These are phyloP conservation scores for Paraphoma chrysanthemicola DNA, from an alignment of 2,329 filamentous ascomycete genomes.

Conservation along the genomic window DNA sequence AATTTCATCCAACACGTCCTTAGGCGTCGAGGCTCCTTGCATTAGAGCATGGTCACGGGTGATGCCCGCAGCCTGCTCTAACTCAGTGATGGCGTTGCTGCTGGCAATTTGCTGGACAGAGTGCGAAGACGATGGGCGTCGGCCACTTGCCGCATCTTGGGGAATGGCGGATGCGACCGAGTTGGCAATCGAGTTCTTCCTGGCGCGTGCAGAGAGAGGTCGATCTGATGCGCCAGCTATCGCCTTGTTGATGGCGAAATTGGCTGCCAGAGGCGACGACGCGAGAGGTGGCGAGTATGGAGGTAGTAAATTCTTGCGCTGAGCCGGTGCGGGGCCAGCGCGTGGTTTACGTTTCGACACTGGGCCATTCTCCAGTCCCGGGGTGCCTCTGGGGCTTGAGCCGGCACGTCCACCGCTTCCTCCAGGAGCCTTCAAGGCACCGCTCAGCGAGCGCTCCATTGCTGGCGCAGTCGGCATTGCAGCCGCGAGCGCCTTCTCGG, in stretches of 20 bases:
- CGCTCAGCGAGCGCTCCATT: constrained; percentile 74
- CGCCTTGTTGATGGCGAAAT: constrained; percentile 66
- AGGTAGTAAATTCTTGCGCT: constrained; percentile 71
- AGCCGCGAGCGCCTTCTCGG: constrained; percentile 66
- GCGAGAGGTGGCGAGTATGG: constrained; percentile 72
- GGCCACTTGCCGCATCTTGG: constrained; percentile 51
- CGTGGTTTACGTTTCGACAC: constrained; percentile 72
- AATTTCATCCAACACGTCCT: constrained; percentile 31
- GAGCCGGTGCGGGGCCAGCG: constrained; percentile 70
- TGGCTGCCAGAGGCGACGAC: constrained; percentile 77
- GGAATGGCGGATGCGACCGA: constrained; percentile 55
- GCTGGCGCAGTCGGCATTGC: constrained; percentile 45
- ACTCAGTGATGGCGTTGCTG: constrained; percentile 40
- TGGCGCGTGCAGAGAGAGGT: constrained; percentile 72
- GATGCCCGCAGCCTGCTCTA: constrained; percentile 40
- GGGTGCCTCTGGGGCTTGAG: constrained; percentile 73
- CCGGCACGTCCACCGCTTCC: constrained; percentile 43
- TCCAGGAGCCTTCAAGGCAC: constrained; percentile 58
- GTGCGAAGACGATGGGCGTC: constrained; percentile 47
- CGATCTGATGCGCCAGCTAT: constrained; percentile 56
- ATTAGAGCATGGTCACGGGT: constrained; percentile 29
- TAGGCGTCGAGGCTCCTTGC: constrained; percentile 38
- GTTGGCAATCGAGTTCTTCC: constrained; percentile 70
- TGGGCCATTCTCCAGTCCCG: constrained; percentile 58
- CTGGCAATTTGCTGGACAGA: constrained; percentile 36